phyloP scores from a whole-genome alignment of 2,329 filamentous ascomycete species.

The Drechmeria coniospora region DNA sequence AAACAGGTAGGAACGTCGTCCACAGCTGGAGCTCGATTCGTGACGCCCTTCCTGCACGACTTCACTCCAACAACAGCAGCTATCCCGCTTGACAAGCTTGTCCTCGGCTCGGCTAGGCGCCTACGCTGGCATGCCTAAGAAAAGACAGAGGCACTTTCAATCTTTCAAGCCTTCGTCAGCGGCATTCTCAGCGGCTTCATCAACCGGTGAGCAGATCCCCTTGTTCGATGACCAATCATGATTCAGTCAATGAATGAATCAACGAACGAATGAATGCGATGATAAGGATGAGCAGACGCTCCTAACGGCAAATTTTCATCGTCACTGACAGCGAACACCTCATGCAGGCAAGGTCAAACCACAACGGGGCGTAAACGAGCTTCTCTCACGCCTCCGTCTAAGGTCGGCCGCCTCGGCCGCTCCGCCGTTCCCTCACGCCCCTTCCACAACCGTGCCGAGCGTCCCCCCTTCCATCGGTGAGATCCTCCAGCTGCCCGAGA shows the following conservation, averaged over 20 bases:
- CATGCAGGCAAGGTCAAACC: too few relatives aligned
- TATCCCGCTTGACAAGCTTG: too few relatives aligned
- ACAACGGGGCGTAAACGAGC: conserved; percentile 45
- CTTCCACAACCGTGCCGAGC: conserved; percentile 27
- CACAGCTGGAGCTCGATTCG: too few relatives aligned
- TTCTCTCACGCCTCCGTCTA: conserved; percentile 42
- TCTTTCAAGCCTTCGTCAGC: conserved; percentile 45
- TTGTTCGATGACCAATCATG: too few relatives aligned
- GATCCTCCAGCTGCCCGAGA: conserved; percentile 44
- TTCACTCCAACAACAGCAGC: neutral
- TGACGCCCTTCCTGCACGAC: conserved; percentile 1
- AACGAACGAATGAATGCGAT: too few relatives aligned
- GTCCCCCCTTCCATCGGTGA: conserved; percentile 43
- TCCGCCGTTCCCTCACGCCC: conserved; percentile 12
- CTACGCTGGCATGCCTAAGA: conserved; percentile 42
- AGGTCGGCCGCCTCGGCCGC: conserved; percentile 20
- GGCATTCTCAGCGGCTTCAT: conserved; percentile 22
- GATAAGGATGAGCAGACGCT: too few relatives aligned
- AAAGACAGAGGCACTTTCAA: conserved; percentile 37
- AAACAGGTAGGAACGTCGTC: too few relatives aligned
- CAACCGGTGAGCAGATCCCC: conserved; percentile 10
- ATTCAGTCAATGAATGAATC: too few relatives aligned
- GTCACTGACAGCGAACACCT: too few relatives aligned
- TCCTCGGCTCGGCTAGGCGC: neutral
- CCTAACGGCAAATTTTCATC: too few relatives aligned